Percentiles rank a stretch among this genome's conserved stretches.
These are phyloP conservation scores for Pichia sp. DNA, from an alignment of 1,139 yeast genomes.

Conservation along the genomic window DNA sequence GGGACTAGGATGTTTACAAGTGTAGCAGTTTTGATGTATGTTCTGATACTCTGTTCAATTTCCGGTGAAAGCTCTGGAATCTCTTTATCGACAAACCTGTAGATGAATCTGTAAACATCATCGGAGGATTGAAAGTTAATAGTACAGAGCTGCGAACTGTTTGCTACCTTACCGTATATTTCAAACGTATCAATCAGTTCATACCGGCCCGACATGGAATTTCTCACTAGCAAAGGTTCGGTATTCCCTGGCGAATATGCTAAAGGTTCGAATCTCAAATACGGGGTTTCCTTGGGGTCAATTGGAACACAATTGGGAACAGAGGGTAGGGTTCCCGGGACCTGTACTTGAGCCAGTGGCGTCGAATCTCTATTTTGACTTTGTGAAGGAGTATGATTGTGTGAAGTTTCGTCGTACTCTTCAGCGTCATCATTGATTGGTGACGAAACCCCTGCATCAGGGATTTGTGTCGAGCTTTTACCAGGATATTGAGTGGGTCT, in stretches of 20 bases:
- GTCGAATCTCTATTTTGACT: too few species aligned
- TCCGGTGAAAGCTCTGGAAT: background rate
- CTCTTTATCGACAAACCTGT: background rate
- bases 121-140: constrained; percentile 7
- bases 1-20: background rate
- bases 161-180: constrained; percentile 4
- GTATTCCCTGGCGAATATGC: background rate
- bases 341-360: too few species aligned
- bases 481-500: too few species aligned
- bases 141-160: constrained; percentile 1
- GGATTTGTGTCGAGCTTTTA: too few species aligned
- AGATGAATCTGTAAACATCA: constrained; percentile 4
- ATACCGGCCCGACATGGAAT: constrained; percentile 1
- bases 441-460: too few species aligned
- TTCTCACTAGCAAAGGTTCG: constrained; percentile 2
- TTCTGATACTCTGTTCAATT: background rate
- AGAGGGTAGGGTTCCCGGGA: too few species aligned
- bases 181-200: constrained; percentile 11
- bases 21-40: background rate
- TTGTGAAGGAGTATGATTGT: too few species aligned
- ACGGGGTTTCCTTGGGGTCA: too few species aligned
- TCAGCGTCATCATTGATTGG: too few species aligned
- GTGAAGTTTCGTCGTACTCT: too few species aligned
- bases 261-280: background rate
- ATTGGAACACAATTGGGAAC: too few species aligned